A percentile compares a stretch with the other conserved stretches of the same genome.
phyloP scores from a whole-genome alignment of 2,329 filamentous ascomycete genomes.

The Alternaria sp. region DNA sequence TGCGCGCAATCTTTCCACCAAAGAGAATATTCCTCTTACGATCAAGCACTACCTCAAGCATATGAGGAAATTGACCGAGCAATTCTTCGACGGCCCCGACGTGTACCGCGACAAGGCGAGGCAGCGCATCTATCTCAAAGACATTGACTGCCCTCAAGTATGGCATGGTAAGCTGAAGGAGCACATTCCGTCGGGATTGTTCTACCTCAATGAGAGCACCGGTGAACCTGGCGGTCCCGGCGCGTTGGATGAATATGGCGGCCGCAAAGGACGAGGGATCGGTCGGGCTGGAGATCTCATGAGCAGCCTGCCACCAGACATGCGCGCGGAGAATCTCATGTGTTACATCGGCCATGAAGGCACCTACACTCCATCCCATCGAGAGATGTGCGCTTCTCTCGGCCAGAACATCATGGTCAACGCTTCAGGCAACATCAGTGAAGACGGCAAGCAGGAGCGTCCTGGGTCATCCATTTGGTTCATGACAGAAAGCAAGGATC shows the following conservation, averaged over 20 bases:
- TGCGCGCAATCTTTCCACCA: slow-evolving; percentile 79
- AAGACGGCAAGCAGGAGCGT: slow-evolving; percentile 74
- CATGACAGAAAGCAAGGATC: slow-evolving; percentile 96
- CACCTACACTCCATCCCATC: slow-evolving; percentile 92
- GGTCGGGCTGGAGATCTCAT: slow-evolving; percentile 89
- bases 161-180: slow-evolving; percentile 84
- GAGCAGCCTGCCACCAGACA: slow-evolving; percentile 84
- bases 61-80: slow-evolving; percentile 82
- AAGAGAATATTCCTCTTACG: slow-evolving; percentile 80
- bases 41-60: slow-evolving; percentile 90
- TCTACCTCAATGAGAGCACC: slow-evolving; percentile 87
- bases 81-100: slow-evolving; percentile 71
- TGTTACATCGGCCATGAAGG: slow-evolving; percentile 98
- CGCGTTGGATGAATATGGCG: slow-evolving; percentile 60
- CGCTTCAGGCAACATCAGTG: slow-evolving; percentile 70
- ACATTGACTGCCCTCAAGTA: slow-evolving; percentile 90
- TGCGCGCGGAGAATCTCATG: slow-evolving; percentile 97
- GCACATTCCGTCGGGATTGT: slow-evolving; percentile 80
- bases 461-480: slow-evolving; percentile 96
- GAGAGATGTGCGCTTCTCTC: slow-evolving; percentile 96
- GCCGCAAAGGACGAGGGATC: slow-evolving; percentile 63
- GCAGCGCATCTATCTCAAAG: slow-evolving; percentile 93
- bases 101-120: slow-evolving; percentile 81
- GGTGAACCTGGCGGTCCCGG: slow-evolving; percentile 65
- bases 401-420: slow-evolving; percentile 99